Conservation (phyloP, 2,329 filamentous ascomycete genomes). For the Penicillium sp. region DNA sequence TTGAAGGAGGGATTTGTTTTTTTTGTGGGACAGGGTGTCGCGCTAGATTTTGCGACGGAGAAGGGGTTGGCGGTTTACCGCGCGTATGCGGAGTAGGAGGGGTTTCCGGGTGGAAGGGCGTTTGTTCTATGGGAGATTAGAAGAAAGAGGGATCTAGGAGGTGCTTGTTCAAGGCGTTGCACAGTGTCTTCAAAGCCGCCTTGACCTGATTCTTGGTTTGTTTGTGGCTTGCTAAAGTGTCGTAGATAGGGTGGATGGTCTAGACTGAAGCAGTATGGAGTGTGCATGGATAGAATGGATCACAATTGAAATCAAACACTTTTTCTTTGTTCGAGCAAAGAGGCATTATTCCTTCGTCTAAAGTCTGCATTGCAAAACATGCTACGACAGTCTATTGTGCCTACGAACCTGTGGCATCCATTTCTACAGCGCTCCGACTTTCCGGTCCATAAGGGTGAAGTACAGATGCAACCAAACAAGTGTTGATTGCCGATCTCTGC, state of each 20-base stretch:
- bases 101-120: neutral
- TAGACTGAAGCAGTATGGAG: neutral
- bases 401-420: neutral
- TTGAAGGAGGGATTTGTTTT: slow-evolving; percentile 65
- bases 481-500: neutral
- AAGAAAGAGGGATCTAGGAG: neutral
- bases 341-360: too few species aligned
- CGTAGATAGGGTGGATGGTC: neutral
- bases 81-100: slow-evolving; percentile 15
- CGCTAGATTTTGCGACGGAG: slow-evolving; percentile 49
- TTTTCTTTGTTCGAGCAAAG: too few species aligned
- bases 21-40: slow-evolving; percentile 63
- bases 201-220: neutral
- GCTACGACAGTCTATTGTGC: too few species aligned
- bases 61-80: slow-evolving; percentile 45
- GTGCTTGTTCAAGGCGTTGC: too few species aligned
- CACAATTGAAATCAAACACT: too few species aligned
- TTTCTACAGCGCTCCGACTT: neutral
- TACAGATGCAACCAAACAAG: neutral
- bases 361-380: too few species aligned
- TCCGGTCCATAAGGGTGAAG: neutral
- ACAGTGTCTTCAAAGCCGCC: too few species aligned
- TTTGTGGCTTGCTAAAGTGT: neutral
- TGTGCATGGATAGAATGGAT: neutral
- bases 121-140: neutral